Evolutionary conservation across 2,329 filamentous ascomycete species (phyloP), one percentile per base, ranked within the genome.

Genomic region (Fusarium sp.): DNA sequence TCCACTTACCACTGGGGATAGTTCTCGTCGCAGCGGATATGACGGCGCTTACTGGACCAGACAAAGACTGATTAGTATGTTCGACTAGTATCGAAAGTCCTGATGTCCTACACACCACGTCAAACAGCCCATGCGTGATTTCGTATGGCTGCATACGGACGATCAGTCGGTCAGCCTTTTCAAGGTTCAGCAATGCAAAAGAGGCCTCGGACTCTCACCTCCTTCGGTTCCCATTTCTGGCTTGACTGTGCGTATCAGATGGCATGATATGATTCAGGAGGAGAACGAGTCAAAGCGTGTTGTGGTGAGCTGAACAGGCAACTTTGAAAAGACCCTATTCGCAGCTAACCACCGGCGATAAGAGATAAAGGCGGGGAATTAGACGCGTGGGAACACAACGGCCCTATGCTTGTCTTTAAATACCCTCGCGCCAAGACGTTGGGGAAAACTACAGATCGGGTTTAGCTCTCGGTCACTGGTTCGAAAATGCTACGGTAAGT

Each of bases 61-160:
- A 50, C 20, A 52, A 62, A 44, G 20, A 57, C 26, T 37, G 11
- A 26, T 67, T 53, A 67, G 64, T 44, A 50, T 23, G 8, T 23
- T 41, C 38, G 47, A 43, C 43, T 63, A 42, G 11, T 41, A 62
- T 55, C 55, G 37, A 33, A 24, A 20, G 13, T 23, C 13, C 35
- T 23, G 6, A 4, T 20, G 31, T 61, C 39, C 31, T 46, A 68
- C 64, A 49, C 29, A 67, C 64, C 64, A 67, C 3, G 64, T 67
- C 42, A 68, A 63, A 20, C 64, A 67, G 8, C 64, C 64, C 31
- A 57, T 63, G 13, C 64, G 64, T 10, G 64, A 68, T 23, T 67
- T 67, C 26, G 64, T 67, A 35, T 67, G 64, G 44, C 64, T 65
- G 21, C 6, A 26, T 24, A 15, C 24, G 21, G 57, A 15, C 24